Conservation (phyloP, 73 alveolate genomes). For the Chromera velia region DNA sequence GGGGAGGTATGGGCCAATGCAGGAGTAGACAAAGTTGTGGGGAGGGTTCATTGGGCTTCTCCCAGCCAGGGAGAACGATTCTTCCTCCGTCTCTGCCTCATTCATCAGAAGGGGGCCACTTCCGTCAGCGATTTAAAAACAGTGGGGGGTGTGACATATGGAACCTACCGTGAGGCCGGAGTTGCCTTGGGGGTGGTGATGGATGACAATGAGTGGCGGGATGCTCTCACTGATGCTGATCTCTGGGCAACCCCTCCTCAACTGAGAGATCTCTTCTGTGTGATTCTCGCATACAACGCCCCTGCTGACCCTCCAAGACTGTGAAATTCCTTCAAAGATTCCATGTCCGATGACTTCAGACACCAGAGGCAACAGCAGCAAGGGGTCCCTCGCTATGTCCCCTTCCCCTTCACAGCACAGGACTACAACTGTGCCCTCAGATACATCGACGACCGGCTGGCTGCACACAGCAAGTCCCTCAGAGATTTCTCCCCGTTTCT, state of each 20-base stretch:
- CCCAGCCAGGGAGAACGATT: constrained; percentile 2
- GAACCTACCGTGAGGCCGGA: background rate
- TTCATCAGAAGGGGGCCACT: background rate
- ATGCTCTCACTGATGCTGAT: background rate
- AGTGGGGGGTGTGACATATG: background rate
- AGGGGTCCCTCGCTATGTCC: no score
- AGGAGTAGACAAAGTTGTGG: background rate
- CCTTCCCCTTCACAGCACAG: background rate
- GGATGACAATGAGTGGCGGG: background rate
- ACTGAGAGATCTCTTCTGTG: background rate
- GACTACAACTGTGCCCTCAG: background rate
- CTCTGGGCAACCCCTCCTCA: background rate
- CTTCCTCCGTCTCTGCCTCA: background rate
- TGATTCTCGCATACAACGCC: background rate
- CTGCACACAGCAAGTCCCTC: background rate
- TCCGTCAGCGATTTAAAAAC: background rate
- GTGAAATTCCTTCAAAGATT: background rate
- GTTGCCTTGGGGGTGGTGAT: constrained; percentile 2
- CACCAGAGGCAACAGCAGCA: no score
- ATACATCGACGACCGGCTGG: background rate
- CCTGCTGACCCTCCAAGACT: background rate
- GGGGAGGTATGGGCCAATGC: no score
- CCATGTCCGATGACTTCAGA: no score
- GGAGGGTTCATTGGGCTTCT: background rate
- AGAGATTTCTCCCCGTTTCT: no score